Evolutionary conservation across 129 eudicot species (phyloP).

Genomic region (Flaveria brownii): DNA sequence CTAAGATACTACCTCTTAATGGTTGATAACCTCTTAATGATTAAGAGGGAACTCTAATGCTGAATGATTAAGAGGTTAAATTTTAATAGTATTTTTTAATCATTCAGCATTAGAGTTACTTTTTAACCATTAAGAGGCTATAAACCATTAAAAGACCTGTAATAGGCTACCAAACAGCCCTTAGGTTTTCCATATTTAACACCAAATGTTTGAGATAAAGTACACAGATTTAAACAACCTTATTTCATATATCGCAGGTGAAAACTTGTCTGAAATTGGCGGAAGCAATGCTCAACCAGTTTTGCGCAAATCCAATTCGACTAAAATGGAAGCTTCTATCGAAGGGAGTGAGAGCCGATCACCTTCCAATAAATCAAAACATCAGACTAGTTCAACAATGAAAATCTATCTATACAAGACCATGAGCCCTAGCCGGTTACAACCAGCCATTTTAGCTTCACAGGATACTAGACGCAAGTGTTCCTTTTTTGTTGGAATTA

Average conservation of each 20-base stretch:
- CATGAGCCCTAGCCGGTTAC: constrained; percentile 46
- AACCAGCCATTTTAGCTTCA: constrained; percentile 56
- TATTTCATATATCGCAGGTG: constrained; percentile 25
- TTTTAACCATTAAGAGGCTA: no score
- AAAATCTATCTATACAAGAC: constrained; percentile 29
- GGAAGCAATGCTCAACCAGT: constrained; percentile 16
- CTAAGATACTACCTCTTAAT: no score
- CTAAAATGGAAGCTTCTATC: constrained; percentile 9
- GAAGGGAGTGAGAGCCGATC: not conserved
- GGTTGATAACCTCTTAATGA: no score
- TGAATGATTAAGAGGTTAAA: no score
- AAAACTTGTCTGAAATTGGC: constrained; percentile 16
- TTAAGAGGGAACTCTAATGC: no score
- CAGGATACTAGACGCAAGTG: constrained; percentile 49
- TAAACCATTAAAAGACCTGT: no score
- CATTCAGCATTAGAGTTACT: no score
- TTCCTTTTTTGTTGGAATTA: constrained; percentile 55
- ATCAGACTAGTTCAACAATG: constrained; percentile 16
- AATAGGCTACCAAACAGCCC: no score
- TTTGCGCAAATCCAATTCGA: constrained; percentile 14
- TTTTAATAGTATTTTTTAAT: no score
- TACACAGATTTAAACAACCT: not conserved
- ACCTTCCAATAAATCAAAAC: constrained; percentile 18
- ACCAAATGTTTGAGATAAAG: not conserved
- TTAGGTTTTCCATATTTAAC: not conserved